phyloP scores from a whole-genome alignment of 2,329 filamentous ascomycete species.

The Raffaelea ambrosiae region DNA sequence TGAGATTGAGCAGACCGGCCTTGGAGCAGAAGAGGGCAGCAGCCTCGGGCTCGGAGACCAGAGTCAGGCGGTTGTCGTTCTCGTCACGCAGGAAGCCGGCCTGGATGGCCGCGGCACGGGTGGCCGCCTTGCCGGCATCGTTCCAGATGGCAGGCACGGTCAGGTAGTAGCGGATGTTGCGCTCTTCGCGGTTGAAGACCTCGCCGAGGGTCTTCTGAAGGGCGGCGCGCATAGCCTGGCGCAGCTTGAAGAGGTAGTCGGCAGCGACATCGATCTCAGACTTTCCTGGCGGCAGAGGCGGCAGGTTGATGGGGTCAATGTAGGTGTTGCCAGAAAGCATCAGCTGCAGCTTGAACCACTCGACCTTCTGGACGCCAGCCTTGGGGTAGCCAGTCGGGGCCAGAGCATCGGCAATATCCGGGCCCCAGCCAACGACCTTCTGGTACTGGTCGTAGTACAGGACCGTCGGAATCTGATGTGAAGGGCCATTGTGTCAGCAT shows the following conservation, averaged over 20 bases:
- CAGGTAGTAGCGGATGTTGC: conserved; percentile 95
- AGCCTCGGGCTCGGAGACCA: conserved; percentile 94
- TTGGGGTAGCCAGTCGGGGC: conserved; percentile 97
- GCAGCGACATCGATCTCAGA: conserved; percentile 99
- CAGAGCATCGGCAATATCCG: conserved; percentile 93
- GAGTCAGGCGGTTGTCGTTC: conserved; percentile 90
- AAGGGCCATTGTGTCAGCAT: neutral
- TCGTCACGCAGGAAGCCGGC: conserved; percentile 94
- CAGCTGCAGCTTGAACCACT: conserved; percentile 99
- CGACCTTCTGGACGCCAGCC: conserved; percentile 94
- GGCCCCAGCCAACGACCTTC: conserved; percentile 98
- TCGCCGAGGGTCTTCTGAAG: conserved; percentile 94
- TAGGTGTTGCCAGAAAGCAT: conserved; percentile 99
- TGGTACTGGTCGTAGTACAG: conserved; percentile 99
- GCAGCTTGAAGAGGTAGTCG: conserved; percentile 96
- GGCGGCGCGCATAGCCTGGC: conserved; percentile 92
- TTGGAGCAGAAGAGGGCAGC: conserved; percentile 97
- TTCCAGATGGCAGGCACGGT: conserved; percentile 99
- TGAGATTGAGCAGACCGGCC: conserved; percentile 89
- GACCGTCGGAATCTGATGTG: conserved; percentile 85
- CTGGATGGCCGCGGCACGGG: conserved; percentile 89
- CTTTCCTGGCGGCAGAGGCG: conserved; percentile 92
- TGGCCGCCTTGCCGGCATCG: conserved; percentile 95
- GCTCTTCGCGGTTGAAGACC: conserved; percentile 95
- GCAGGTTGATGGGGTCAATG: conserved; percentile 97